These are phyloP conservation scores for Ocimum tenuiflorum DNA, from an alignment of 257 asterid species.

Conservation along the genomic window DNA sequence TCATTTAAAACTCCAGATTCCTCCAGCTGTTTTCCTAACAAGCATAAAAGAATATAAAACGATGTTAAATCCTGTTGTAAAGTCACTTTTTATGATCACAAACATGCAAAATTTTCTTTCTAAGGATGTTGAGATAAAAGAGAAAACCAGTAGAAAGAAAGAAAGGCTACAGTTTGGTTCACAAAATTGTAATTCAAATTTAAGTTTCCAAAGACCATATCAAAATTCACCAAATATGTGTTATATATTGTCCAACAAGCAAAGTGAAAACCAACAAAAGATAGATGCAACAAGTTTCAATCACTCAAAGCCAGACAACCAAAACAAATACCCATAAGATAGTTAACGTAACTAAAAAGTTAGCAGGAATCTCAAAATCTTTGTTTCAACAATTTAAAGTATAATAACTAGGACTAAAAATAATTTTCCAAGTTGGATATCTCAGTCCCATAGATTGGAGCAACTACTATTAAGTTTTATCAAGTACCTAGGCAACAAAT, in stretches of 20 bases:
- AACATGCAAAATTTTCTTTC: background rate
- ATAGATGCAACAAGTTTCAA: background rate
- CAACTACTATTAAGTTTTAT: background rate
- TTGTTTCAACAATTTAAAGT: background rate
- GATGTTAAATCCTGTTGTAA: background rate
- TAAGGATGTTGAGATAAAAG: background rate
- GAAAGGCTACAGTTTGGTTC: background rate
- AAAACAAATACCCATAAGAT: background rate
- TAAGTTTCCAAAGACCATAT: background rate
- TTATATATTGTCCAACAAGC: background rate
- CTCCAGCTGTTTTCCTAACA: constrained; percentile 78
- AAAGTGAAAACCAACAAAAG: background rate
- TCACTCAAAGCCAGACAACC: constrained; percentile 10
- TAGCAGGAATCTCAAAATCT: background rate
- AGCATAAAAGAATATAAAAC: constrained; percentile 7
- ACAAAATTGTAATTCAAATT: background rate
- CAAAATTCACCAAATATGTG: constrained; percentile 5
- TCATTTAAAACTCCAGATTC: constrained; percentile 90
- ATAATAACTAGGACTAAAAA: background rate
- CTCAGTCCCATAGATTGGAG: background rate
- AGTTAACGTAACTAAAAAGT: background rate
- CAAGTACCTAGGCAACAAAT: background rate
- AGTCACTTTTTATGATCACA: background rate
- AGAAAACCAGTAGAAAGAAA: background rate
- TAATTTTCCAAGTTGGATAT: background rate